Conservation (phyloP, 2,329 filamentous ascomycete genomes). For the Penicillium sp. region DNA sequence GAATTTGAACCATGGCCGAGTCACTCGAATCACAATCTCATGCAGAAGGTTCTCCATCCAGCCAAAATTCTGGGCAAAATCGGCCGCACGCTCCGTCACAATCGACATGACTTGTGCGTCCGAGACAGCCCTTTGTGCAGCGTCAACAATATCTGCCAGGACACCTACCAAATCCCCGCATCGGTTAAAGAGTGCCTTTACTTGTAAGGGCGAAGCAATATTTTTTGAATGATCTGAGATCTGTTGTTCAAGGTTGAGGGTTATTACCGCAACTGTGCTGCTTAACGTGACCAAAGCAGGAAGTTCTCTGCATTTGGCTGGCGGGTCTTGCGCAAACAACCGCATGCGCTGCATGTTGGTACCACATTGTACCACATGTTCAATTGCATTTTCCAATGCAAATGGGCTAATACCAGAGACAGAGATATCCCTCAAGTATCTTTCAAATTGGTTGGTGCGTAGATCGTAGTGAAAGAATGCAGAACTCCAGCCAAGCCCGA, state of each 20-base stretch:
- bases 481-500: conserved; percentile 45
- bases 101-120: conserved; percentile 63
- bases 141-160: conserved; percentile 38
- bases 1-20: conserved; percentile 64
- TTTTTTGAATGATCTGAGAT: conserved; percentile 24
- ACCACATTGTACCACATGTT: conserved; percentile 35
- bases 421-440: conserved; percentile 42
- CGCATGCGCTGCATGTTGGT: conserved; percentile 36
- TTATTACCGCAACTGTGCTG: conserved; percentile 31
- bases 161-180: conserved; percentile 37
- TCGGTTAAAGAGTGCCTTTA: conserved; percentile 37
- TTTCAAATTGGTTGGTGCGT: conserved; percentile 34
- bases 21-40: conserved; percentile 63
- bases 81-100: conserved; percentile 60
- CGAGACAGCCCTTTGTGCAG: conserved; percentile 46
- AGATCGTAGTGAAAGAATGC: conserved; percentile 42
- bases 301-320: conserved; percentile 24
- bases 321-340: conserved; percentile 31
- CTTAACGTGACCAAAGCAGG: conserved; percentile 37
- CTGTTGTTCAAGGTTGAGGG: conserved; percentile 37
- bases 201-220: conserved; percentile 34
- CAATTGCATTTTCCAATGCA: conserved; percentile 34
- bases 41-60: conserved; percentile 63
- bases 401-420: conserved; percentile 51
- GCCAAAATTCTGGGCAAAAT: conserved; percentile 61